Evolutionary conservation across 1,139 yeast genomes (phyloP), one percentile per base, ranked within the genome.

Genomic region (Sugiyamaella grinbergsii): DNA sequence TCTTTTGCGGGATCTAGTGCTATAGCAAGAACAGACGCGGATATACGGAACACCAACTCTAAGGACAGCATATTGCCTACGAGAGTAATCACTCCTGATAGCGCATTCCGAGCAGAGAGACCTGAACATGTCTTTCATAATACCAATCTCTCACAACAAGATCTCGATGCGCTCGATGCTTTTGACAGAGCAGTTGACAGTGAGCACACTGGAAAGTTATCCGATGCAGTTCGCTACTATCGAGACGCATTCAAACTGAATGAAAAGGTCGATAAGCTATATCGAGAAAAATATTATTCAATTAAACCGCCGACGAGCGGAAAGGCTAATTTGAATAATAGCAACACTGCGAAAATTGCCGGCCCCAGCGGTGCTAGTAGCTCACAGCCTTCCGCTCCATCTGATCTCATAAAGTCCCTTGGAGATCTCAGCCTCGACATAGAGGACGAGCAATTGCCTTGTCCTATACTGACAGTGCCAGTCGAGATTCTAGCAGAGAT

Each of bases 191-290:
- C 91, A 1, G 80, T 83, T 0, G 81, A 78, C 49, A 82, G 82
- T 60, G 97, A 90, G 67, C 71, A 79, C 23, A 78, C 75, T 47
- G 96, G 96, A 0, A 73, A 81, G 54, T 76, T 90, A 79, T 76
- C 87, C 3, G 96, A 89, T 62, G 96, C 97, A 0, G 82, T 88
- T 32, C 78, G 74, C 39, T 76, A 71, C 55, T 90, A 90, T 69
- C 73, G 96, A 53, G 76, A 76, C 55, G 96, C 96, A 0, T 79
- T 83, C 65, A 82, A 76, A 39, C 47, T 50, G 34, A 54, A 63
- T 64, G 84, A 80, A 4, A 76, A 76, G 49, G 90, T 89, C 4
- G 96, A 90, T 62, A 70, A 77, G 52, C 67, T 80, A 20, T 88
- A 88, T 65, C 72, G 95, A 23, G 77, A 78, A 53, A 79, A 77